A percentile compares a stretch with the other conserved stretches of the same genome.
Conservation (phyloP, 192 early-diverging fungal species). For the Backusella mclennaniae region DNA sequence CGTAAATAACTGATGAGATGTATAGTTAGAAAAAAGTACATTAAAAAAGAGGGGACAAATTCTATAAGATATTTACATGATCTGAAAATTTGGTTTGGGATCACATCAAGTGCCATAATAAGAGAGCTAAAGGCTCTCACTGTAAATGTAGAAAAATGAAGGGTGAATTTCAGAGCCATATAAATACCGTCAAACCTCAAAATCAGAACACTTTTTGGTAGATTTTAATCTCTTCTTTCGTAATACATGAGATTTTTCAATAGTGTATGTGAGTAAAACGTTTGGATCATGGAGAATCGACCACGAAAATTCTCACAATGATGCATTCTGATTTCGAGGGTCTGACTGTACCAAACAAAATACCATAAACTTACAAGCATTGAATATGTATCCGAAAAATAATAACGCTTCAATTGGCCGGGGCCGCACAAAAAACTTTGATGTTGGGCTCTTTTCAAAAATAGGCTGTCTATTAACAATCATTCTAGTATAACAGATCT, state of each 20-base stretch:
- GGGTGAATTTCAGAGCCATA: background rate
- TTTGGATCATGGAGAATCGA: no score
- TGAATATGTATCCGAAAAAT: constrained; percentile 12
- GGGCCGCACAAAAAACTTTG: constrained; percentile 16
- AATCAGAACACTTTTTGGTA: no score
- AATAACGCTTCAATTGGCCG: constrained; percentile 29
- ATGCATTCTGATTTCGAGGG: no score
- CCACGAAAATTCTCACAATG: no score
- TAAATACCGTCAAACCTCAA: background rate
- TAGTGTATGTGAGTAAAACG: no score
- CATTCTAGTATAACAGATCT: constrained; percentile 16
- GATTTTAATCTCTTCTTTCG: no score
- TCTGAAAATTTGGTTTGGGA: constrained; percentile 10
- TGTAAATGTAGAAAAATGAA: background rate
- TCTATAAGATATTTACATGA: constrained; percentile 16
- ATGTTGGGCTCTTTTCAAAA: background rate
- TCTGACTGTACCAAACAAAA: no score
- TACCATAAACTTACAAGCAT: constrained; percentile 18
- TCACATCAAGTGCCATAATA: constrained; percentile 9
- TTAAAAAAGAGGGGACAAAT: no score
- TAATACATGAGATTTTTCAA: no score
- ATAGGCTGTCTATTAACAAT: background rate
- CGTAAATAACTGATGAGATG: constrained; percentile 20
- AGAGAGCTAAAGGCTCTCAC: constrained; percentile 19
- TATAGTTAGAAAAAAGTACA: background rate